These are phyloP conservation scores for Violaceomyces palustris DNA, from an alignment of 1,284 basidiomycete species.

Conservation along the genomic window DNA sequence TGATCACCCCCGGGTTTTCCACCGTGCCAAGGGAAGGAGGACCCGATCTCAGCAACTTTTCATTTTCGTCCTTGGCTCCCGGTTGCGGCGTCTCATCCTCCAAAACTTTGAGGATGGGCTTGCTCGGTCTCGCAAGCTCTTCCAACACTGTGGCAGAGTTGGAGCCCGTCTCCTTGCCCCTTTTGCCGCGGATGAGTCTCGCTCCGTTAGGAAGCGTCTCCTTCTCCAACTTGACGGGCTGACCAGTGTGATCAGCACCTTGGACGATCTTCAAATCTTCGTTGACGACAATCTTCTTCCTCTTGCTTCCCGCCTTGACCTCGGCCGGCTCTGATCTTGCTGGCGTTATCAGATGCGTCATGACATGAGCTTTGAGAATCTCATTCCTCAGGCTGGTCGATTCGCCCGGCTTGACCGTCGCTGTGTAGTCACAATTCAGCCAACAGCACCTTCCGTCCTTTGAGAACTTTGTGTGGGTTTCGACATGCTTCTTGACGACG, in stretches of 20 bases:
- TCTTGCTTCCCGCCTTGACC: no score
- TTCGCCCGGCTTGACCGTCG: conserved; percentile 1
- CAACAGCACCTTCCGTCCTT: conserved; percentile 37
- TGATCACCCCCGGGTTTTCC: conserved; percentile 37
- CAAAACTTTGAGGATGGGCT: conserved; percentile 1
- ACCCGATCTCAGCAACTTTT: no score
- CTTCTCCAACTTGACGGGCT: conserved; percentile 7
- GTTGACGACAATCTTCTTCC: conserved; percentile 8
- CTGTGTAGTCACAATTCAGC: conserved; percentile 26
- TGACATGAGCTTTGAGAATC: conserved; percentile 17
- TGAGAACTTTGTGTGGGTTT: conserved; percentile 22
- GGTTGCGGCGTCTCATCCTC: not conserved
- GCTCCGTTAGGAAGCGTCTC: conserved; percentile 8
- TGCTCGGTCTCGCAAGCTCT: not conserved
- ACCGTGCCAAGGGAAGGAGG: conserved; percentile 30
- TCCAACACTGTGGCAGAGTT: not conserved
- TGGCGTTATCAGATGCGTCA: conserved; percentile 36
- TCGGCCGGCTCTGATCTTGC: no score
- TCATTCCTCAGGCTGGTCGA: conserved; percentile 3
- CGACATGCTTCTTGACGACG: conserved; percentile 29
- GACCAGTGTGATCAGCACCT: conserved; percentile 11
- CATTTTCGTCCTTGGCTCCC: no score
- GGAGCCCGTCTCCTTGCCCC: not conserved
- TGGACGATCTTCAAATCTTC: conserved; percentile 13
- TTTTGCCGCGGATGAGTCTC: conserved; percentile 10